Base-by-base conservation (phyloP, 371 early-diverging fungal species). In the Mortierella sp. region DNA sequence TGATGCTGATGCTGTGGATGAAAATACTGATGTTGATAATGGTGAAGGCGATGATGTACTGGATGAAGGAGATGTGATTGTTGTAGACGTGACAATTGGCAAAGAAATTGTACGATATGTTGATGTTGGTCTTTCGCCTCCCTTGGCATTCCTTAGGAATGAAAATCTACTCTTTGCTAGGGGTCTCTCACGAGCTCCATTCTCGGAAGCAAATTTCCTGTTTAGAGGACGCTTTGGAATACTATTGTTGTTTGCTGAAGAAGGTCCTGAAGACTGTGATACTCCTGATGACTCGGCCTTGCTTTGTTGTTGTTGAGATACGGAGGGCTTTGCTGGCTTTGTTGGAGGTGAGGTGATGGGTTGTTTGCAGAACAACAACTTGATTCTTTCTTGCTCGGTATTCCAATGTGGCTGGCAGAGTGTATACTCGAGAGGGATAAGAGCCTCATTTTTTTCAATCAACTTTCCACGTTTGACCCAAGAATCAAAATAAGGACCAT, bases 401-500 rank as follows among this genome's bases (percentile, higher is more conserved):
- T 83, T 84, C 93, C 94, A 95, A 74, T 95, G 96, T 9, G 92
- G 89, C n/a, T 86, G 75, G 72, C 96, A 95, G 32, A 95, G 83
- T 7, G 87, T 84, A 70, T 93, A 93, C 80, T 93, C 93, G 4
- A 93, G 76, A 0, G 94, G 93, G 19, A 93, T 85, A 9, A 85
- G 82, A 22, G 81, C 66, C 2, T 88, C 89, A 23, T 85, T 84
- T 55, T 92, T 89, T 64, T 91, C 91, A 34, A 94, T 86, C 26
- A 92, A 83, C 47, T 91, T 84, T 34, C 88, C 85, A 3, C 95
- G 87, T 13, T 82, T 85, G 15, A 88, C 86, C 77, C 65, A 90
- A 0, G 85, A 83, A n/a, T 94, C 92, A 83, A 96, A 95, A 68
- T 89, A 94, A 9, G 98, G 96, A 0, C 96, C 96, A 22, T 85